Base-by-base conservation (phyloP, 2,329 filamentous ascomycete genomes). In the Nemania abortiva region DNA sequence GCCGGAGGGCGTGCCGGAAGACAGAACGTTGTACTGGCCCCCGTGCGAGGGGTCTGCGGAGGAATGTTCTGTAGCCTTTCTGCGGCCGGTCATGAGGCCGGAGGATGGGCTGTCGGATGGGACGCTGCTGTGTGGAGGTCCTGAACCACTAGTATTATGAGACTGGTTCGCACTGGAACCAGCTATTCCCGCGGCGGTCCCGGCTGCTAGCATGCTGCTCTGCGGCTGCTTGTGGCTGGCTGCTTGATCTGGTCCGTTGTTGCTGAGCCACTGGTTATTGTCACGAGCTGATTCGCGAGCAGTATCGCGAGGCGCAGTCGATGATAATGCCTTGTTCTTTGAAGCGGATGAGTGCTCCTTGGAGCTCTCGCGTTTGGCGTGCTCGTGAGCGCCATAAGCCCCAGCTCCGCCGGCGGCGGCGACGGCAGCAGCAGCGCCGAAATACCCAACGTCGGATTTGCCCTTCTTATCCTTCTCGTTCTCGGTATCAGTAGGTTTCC, bases 1-100 rank as follows among this genome's bases (percentile, higher is more conserved):
- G 2, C 76, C 75, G 0, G 74, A 76, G 0, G 76, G 71, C 1
- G 73, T 77, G 5, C 74, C 74, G n/a, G 72, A 74, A 2, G 71
- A 9, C 2, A 76, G 47, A 1, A 72, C 50, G 22, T 74, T 72
- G 59, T 77, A 76, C 27, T 72, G 64, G 13, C 45, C 29, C 6
- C 20, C 24, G 15, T 57, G 52, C n/a, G 45, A 47, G 0, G 42
- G 18, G n/a, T 24, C 24, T 10, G 65, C 22, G 18, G 6, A 27
- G n/a, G n/a, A 24, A 24, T 42, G n/a, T 15, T 15, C 54, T 31
- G 34, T 9, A 1, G 34, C 11, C 6, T 39, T 29, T 10, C 6
- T 18, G 15, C 10, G 29, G 34, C 31, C 20, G 31, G 20, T 7
- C 10, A 39, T 42, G 11, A 22, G 15, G 7, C 10, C 6, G 6